Evolutionary conservation across 164 flowering plant species (phyloP), one percentile per base, ranked within the genome.

Genomic region (Sedum album): DNA sequence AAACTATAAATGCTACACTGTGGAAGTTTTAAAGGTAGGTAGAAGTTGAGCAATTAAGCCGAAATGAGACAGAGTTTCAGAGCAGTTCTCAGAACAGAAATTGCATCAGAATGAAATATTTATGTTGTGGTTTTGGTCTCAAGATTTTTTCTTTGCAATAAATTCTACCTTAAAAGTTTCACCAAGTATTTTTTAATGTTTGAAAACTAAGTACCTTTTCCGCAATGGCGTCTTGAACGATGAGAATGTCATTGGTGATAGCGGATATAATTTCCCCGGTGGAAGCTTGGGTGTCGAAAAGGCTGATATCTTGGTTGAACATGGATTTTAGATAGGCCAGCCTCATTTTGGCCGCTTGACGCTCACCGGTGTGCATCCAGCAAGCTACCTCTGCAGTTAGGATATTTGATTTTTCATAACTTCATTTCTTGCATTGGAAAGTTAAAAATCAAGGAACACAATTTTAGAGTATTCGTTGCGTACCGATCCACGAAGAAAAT

Each of bases 341-440:
- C 67, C 99, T 87, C 98, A 95, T 95, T 73, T 90, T 95, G 7
- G 94, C 88, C 13, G 96, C 97, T 74, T 95, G 99, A 41, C 99
- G 79, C 71, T 92, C 99, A 5, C 97, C 99, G 4, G 91, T 86
- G 53, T 92, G 81, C 97, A 95, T 95, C 99, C 99, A 95, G 72
- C 97, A 90, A 1, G 93, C 91, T 78, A 95, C 97, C 96, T 95
- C 99, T 93, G 65, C 48, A 28, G 4, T 26, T 1, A 18, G 33
- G 13, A 26, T 2, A 4, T 8, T 53, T 53, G 9, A 6, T 13
- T n/a, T n/a, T 23, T 57, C 33, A 0, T 11, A 57, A 26, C 21
- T 26, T 51, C 28, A 51, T 17, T 51, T 51, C 60, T 51, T 21
- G 60, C 60, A 51, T 2, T n/a, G 28, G n/a, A n/a, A n/a, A n/a